These are phyloP conservation scores for Stemphylium beticola DNA, from an alignment of 2,329 filamentous ascomycete genomes.

Conservation along the genomic window DNA sequence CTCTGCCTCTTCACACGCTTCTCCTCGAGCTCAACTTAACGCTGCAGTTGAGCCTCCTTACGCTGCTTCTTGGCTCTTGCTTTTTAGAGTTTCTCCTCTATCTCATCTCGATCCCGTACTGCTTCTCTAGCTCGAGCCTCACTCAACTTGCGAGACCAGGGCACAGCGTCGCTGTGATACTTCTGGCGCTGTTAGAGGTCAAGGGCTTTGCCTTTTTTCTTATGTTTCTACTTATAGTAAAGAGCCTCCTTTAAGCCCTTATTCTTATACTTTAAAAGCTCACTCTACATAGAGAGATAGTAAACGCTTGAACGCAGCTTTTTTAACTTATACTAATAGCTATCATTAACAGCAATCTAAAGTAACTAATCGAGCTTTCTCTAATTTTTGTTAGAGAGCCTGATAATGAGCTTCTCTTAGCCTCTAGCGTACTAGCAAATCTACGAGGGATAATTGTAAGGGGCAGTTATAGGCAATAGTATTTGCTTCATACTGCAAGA, in stretches of 20 bases:
- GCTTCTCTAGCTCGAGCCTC: neutral
- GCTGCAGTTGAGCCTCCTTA: no score
- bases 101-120: neutral
- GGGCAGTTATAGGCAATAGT: no score
- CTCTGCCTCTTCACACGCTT: no score
- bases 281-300: neutral
- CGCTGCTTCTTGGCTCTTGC: no score
- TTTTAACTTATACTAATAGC: neutral
- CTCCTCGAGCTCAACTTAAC: no score
- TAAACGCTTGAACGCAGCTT: neutral
- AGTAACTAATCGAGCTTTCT: neutral
- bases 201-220: neutral
- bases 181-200: neutral
- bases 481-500: no score
- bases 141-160: no score
- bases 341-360: neutral
- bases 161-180: neutral
- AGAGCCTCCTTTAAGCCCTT: neutral
- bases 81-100: no score
- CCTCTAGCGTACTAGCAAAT: no score
- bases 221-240: neutral
- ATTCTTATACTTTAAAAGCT: neutral
- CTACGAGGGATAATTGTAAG: no score
- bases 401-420: no score
- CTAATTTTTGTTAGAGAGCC: neutral